Conservation (phyloP, 192 early-diverging fungal genomes). For the Backusella parvicylindrica region DNA sequence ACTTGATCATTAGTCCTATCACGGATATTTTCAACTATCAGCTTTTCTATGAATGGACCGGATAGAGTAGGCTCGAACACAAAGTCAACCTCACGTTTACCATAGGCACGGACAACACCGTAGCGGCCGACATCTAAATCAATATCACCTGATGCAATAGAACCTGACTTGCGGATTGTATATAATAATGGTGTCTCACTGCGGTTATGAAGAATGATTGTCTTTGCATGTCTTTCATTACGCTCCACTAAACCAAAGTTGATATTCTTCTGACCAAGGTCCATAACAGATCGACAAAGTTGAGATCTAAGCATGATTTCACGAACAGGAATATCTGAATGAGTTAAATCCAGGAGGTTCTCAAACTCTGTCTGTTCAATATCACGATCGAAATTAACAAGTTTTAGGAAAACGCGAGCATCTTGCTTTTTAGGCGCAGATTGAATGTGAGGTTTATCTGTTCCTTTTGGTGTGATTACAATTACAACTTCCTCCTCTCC, state of each 20-base stretch:
- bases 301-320: conserved; percentile 88
- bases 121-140: conserved; percentile 72
- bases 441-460: conserved; percentile 58
- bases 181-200: conserved; percentile 89
- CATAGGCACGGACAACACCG: conserved; percentile 87
- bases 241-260: conserved; percentile 93
- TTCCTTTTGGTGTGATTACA: conserved; percentile 64
- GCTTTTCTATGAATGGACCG: conserved; percentile 81
- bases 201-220: conserved; percentile 86
- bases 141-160: conserved; percentile 90
- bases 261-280: conserved; percentile 94
- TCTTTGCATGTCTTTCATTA: conserved; percentile 81
- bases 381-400: conserved; percentile 84
- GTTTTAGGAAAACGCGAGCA: conserved; percentile 76
- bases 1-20: conserved; percentile 79
- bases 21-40: conserved; percentile 86
- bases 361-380: conserved; percentile 83
- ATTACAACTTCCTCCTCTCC: conserved; percentile 68
- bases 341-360: conserved; percentile 53
- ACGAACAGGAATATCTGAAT: conserved; percentile 72
- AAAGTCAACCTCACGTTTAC: conserved; percentile 91
- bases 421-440: conserved; percentile 76
- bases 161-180: conserved; percentile 90
- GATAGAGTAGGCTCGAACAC: conserved; percentile 88
- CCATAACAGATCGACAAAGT: conserved; percentile 83